Percentiles rank a stretch among this genome's conserved stretches.
phyloP scores from a whole-genome alignment of 106 monocot genomes.

The Platanthera zijinensis region DNA sequence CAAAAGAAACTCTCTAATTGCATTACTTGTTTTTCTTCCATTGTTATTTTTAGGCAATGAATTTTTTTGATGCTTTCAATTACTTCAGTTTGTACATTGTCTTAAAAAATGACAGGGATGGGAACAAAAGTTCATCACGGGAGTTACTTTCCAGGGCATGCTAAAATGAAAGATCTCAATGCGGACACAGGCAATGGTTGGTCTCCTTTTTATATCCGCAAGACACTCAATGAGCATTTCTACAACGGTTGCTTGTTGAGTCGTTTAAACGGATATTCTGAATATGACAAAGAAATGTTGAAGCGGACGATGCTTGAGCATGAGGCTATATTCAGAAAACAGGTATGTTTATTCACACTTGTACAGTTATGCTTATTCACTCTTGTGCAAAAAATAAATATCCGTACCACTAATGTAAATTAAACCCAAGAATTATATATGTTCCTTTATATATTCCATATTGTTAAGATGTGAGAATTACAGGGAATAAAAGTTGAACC shows the following conservation, averaged over 20 bases:
- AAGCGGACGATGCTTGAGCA: constrained; percentile 81
- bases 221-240: constrained; percentile 14
- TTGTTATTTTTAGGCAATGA: neutral
- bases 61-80: neutral
- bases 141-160: constrained; percentile 36
- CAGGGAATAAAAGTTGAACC: too few relatives aligned
- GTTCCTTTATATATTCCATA: too few relatives aligned
- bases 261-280: constrained; percentile 23
- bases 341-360: constrained; percentile 32
- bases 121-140: constrained; percentile 51
- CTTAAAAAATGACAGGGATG: constrained; percentile 27
- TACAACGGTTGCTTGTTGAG: constrained; percentile 15
- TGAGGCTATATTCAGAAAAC: constrained; percentile 79
- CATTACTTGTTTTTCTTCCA: neutral
- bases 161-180: constrained; percentile 35
- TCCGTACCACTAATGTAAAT: neutral
- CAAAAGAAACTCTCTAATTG: neutral
- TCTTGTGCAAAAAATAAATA: neutral
- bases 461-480: too few relatives aligned
- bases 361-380: neutral
- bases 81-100: neutral
- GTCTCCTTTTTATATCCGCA: constrained; percentile 29
- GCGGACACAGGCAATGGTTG: constrained; percentile 21
- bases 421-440: neutral
- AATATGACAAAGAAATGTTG: constrained; percentile 60